phyloP scores from a whole-genome alignment of 2,329 filamentous ascomycete genomes.

The Verticillium klebahnii region DNA sequence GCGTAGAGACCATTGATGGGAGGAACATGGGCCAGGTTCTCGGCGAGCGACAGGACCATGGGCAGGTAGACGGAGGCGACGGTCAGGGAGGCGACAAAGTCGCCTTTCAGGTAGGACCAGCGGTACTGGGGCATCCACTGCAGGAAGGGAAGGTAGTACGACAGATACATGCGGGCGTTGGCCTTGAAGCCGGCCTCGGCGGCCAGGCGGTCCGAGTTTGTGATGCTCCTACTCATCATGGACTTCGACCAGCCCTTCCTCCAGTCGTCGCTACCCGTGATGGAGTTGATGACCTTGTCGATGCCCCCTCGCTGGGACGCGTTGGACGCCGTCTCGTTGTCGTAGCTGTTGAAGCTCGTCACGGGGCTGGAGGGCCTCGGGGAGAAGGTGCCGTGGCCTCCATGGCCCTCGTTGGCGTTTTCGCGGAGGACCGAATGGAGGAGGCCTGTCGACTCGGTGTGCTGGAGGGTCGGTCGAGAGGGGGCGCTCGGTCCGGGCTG shows the following conservation, averaged over 20 bases:
- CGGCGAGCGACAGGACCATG: conserved; percentile 89
- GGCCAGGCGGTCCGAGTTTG: conserved; percentile 67
- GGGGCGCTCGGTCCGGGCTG: conserved; percentile 17
- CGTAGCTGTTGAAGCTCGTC: conserved; percentile 24
- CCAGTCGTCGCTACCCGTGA: conserved; percentile 39
- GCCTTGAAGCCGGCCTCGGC: conserved; percentile 70
- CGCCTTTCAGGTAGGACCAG: conserved; percentile 76
- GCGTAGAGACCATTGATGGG: conserved; percentile 92
- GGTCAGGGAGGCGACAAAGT: conserved; percentile 85
- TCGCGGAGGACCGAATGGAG: conserved; percentile 30
- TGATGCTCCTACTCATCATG: conserved; percentile 62
- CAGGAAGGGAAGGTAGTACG: conserved; percentile 88
- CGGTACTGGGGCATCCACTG: conserved; percentile 89
- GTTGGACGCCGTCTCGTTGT: conserved; percentile 26
- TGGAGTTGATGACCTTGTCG: conserved; percentile 32
- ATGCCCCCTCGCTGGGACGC: conserved; percentile 21
- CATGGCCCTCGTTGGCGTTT: conserved; percentile 42
- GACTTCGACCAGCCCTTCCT: conserved; percentile 43
- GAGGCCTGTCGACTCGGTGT: conserved; percentile 48
- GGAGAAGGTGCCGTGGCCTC: conserved; percentile 74
- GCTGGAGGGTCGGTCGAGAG: conserved; percentile 7
- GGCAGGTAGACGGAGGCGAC: conserved; percentile 98
- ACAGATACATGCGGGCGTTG: conserved; percentile 75
- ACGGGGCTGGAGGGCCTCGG: conserved; percentile 53
- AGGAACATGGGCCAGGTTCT: conserved; percentile 88